Evolutionary conservation across 345 rosid genomes (phyloP).

Genomic region (Mallotus nudiflorus): DNA sequence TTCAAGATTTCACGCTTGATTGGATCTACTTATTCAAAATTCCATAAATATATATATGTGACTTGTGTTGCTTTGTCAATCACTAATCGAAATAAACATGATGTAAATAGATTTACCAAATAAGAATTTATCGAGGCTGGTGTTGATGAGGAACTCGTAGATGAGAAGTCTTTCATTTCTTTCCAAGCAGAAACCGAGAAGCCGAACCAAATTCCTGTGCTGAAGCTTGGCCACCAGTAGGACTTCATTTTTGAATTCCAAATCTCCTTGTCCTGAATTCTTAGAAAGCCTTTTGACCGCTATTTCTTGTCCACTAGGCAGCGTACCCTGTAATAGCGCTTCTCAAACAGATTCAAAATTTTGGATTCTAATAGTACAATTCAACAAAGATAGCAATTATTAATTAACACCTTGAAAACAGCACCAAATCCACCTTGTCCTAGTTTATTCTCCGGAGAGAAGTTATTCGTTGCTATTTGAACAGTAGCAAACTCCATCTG

Average conservation of each 20-base stretch:
- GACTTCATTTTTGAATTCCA: constrained; percentile 41
- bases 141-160: too few species aligned
- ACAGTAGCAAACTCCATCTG: constrained; percentile 30
- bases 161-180: constrained; percentile 39
- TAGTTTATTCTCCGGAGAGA: constrained; percentile 34
- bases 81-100: too few species aligned
- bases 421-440: constrained; percentile 53
- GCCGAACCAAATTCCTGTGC: constrained; percentile 40
- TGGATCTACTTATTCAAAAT: neutral
- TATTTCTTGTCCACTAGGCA: constrained; percentile 21
- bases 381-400: too few species aligned
- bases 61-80: too few species aligned
- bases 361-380: too few species aligned
- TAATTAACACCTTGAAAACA: constrained; percentile 36
- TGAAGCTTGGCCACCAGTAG: constrained; percentile 36
- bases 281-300: constrained; percentile 36
- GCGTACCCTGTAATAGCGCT: neutral
- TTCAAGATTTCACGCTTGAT: neutral
- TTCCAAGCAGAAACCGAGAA: constrained; percentile 36
- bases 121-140: too few species aligned
- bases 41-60: too few species aligned
- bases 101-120: too few species aligned
- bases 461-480: constrained; percentile 36
- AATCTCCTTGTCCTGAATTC: constrained; percentile 36
- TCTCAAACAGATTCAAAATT: too few species aligned